Percentiles rank a stretch among this genome's conserved stretches.
phyloP scores from a whole-genome alignment of 1,139 yeast genomes.

The Groenewaldozyma auringiensis region DNA sequence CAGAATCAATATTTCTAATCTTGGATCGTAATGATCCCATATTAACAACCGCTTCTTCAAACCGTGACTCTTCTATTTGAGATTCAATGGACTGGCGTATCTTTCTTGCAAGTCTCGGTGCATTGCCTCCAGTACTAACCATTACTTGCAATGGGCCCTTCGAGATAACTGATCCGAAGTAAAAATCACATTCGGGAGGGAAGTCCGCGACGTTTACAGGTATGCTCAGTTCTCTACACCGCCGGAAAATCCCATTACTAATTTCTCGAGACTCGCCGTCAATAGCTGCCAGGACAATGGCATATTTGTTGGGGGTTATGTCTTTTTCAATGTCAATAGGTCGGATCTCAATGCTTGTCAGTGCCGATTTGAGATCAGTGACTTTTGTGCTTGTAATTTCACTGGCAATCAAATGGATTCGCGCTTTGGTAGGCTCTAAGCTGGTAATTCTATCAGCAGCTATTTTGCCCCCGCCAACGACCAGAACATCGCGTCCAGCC shows the following conservation, averaged over 20 bases:
- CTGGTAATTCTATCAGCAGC: slow-evolving; percentile 65
- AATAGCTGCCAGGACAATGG: slow-evolving; percentile 66
- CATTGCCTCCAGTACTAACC: slow-evolving; percentile 78
- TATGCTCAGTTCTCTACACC: slow-evolving; percentile 43
- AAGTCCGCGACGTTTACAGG: slow-evolving; percentile 83
- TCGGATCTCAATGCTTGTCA: slow-evolving; percentile 5
- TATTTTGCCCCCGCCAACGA: slow-evolving; percentile 79
- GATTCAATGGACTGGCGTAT: slow-evolving; percentile 53
- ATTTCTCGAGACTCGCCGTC: slow-evolving; percentile 50
- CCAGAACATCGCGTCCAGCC: slow-evolving; percentile 54
- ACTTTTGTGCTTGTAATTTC: slow-evolving; percentile 2
- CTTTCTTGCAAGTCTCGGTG: slow-evolving; percentile 65
- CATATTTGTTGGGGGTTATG: slow-evolving; percentile 32
- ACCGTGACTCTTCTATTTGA: slow-evolving; percentile 29
- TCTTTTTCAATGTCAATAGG: slow-evolving; percentile 5
- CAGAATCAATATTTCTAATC: slow-evolving; percentile 46
- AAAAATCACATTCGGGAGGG: slow-evolving; percentile 76
- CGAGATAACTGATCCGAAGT: slow-evolving; percentile 73
- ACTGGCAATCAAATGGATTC: slow-evolving; percentile 54
- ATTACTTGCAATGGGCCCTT: slow-evolving; percentile 73
- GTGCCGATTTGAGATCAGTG: slow-evolving; percentile 3
- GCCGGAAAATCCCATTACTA: slow-evolving; percentile 52
- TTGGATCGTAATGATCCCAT: slow-evolving; percentile 51
- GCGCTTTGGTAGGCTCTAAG: slow-evolving; percentile 61
- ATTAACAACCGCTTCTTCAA: slow-evolving; percentile 50